A percentile compares a stretch with the other conserved stretches of the same genome.
Conservation (phyloP, 2,329 filamentous ascomycete species). For the Leptographium wingfieldii region DNA sequence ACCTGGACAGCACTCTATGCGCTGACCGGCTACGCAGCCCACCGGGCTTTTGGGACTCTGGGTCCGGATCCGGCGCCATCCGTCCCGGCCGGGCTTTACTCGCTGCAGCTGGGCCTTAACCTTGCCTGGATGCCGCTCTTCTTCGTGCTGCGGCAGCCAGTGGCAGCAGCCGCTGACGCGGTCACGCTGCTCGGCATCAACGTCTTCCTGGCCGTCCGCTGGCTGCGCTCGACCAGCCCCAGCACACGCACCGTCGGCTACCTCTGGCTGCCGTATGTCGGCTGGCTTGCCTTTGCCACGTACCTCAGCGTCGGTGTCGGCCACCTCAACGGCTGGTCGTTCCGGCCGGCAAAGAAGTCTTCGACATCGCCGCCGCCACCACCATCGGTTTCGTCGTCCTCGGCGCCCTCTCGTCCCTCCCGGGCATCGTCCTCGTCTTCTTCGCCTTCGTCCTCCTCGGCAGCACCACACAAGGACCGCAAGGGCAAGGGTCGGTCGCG, state of each 20-base stretch:
- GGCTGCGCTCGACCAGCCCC: slow-evolving; percentile 52
- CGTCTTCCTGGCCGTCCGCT: slow-evolving; percentile 62
- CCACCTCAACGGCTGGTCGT: slow-evolving; percentile 56
- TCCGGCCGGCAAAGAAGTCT: slow-evolving; percentile 18
- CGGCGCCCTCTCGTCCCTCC: background rate
- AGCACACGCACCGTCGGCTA: slow-evolving; percentile 46
- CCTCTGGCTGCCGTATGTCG: slow-evolving; percentile 69
- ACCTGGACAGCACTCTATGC: slow-evolving; percentile 57
- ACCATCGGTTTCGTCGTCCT: background rate
- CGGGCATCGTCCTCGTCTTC: background rate
- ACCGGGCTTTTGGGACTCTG: slow-evolving; percentile 60
- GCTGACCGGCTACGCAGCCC: slow-evolving; percentile 79
- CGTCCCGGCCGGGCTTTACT: slow-evolving; percentile 68
- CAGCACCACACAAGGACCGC: background rate
- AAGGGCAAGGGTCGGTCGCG: background rate
- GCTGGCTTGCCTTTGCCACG: slow-evolving; percentile 76
- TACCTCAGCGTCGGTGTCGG: slow-evolving; percentile 65
- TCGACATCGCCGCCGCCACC: background rate
- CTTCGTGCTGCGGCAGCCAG: slow-evolving; percentile 63
- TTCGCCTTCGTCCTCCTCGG: background rate
- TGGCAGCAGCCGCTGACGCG: slow-evolving; percentile 65
- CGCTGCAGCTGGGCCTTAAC: slow-evolving; percentile 74
- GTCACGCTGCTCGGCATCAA: slow-evolving; percentile 59
- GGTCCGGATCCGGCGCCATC: slow-evolving; percentile 45
- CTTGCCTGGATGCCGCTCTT: slow-evolving; percentile 88